A percentile compares a stretch with the other conserved stretches of the same genome.
phyloP scores from a whole-genome alignment of 106 monocot genomes.

The Iris macrosiphon region DNA sequence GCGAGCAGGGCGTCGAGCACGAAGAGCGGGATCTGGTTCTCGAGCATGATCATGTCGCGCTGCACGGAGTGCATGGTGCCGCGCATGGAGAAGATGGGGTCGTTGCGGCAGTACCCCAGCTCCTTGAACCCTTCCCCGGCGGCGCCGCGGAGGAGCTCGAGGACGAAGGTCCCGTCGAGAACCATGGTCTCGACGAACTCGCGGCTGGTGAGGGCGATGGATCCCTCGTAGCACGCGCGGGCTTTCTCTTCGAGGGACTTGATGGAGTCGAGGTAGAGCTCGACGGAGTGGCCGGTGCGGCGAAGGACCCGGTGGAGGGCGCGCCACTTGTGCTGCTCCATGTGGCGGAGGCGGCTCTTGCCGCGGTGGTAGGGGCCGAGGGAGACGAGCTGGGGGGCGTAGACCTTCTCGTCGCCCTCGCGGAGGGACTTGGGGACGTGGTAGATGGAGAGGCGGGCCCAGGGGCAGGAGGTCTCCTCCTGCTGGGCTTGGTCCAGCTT shows the following conservation, averaged over 20 bases:
- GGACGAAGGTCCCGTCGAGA: constrained; percentile 62
- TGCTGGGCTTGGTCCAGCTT: constrained; percentile 42
- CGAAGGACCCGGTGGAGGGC: constrained; percentile 44
- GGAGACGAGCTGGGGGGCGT: constrained; percentile 44
- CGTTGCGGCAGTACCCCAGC: constrained; percentile 59
- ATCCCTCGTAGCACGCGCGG: constrained; percentile 58
- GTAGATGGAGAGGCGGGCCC: constrained; percentile 58
- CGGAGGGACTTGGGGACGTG: constrained; percentile 49
- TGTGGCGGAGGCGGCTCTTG: constrained; percentile 40
- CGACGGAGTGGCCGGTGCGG: constrained; percentile 40
- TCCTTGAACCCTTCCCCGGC: constrained; percentile 46
- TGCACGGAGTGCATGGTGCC: constrained; percentile 63
- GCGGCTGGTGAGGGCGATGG: constrained; percentile 10
- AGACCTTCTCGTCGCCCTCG: constrained; percentile 35
- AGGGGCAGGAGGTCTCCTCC: constrained; percentile 37
- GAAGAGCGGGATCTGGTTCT: constrained; percentile 88
- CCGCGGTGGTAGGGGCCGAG: constrained; percentile 62
- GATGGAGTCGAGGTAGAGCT: constrained; percentile 39
- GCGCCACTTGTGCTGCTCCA: constrained; percentile 73
- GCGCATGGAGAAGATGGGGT: constrained; percentile 72
- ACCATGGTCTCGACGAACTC: constrained; percentile 52
- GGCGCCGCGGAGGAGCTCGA: constrained; percentile 68
- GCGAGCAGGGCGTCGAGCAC: constrained; percentile 56
- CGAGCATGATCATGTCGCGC: constrained; percentile 84
- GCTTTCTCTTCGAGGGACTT: constrained; percentile 30